Evolutionary conservation across 306 rosid genomes (phyloP), one percentile per base, ranked within the genome.

Genomic region (Fagus sylvatica): DNA sequence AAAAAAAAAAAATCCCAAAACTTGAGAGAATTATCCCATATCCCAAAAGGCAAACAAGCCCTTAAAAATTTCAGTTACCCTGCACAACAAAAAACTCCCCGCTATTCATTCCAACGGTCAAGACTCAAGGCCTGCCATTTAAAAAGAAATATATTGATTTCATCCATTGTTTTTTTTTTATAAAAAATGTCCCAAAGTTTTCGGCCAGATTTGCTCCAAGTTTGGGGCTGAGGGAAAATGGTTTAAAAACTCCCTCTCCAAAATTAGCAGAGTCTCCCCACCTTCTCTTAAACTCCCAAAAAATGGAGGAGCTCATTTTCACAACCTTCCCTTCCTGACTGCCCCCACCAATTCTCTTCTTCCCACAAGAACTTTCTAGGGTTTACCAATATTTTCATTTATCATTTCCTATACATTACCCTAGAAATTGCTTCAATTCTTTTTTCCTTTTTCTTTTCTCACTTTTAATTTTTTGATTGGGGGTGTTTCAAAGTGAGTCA

Each of bases 291-390:
- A 43, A 53, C 66, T 39, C 82, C 81, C 68, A 43, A 76, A 75
- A 71, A 75, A 87, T 84, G 90, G 82, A 74, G 76, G 72, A 17
- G 69, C 19, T 78, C 57, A 64, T 81, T 68, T 42, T 54, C 88
- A 75, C 88, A 78, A 73, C 71, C 80, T 16, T 53, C 2, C 76
- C 85, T 48, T 79, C 77, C 70, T 72, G 42, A 60, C 37, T 60
- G 11, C 56, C 57, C 78, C 76, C 56, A 64, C 60, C 34, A 22
- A 19, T 67, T 78, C 13, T 30, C 71, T 6, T 39, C 7, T 67
- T 30, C 11, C 59, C 82, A 62, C 22, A 64, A 34, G 64, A 55
- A 48, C 34, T 59, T 82, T 86, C 93, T 84, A 80, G 97, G 97
- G 88, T 72, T 83, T 73, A 85, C 90, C 68, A 6, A 67, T 15